These are phyloP conservation scores for Tephrocybe sp. DNA, from an alignment of 768 basidiomycete species.

Conservation along the genomic window DNA sequence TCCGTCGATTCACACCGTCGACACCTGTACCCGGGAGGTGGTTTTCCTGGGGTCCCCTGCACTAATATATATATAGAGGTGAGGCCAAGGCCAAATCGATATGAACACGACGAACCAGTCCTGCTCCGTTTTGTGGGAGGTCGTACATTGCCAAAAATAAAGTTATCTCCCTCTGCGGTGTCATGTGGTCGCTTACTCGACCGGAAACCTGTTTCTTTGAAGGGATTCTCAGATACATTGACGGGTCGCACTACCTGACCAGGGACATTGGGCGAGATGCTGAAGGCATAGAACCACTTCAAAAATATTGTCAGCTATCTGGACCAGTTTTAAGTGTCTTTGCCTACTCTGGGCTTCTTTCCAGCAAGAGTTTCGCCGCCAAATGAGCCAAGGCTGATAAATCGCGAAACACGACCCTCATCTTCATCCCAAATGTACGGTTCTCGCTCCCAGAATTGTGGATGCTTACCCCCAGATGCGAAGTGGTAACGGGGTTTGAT, in stretches of 20 bases:
- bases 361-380: slow-evolving; percentile 56
- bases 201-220: slow-evolving; percentile 38
- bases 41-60: slow-evolving; percentile 49
- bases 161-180: slow-evolving; percentile 53
- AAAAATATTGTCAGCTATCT: slow-evolving; percentile 5
- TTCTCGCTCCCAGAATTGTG: slow-evolving; percentile 93
- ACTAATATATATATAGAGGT: slow-evolving; percentile 18
- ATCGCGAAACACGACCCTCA: slow-evolving; percentile 64
- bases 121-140: slow-evolving; percentile 57
- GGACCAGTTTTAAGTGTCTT: not conserved
- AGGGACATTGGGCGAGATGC: slow-evolving; percentile 58
- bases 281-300: slow-evolving; percentile 98
- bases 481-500: slow-evolving; percentile 89
- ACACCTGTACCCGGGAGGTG: slow-evolving; percentile 74
- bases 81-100: not conserved
- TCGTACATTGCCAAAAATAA: slow-evolving; percentile 63
- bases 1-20: slow-evolving; percentile 73
- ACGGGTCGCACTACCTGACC: slow-evolving; percentile 43
- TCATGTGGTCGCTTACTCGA: slow-evolving; percentile 55
- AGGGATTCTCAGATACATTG: slow-evolving; percentile 74
- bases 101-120: slow-evolving; percentile 38
- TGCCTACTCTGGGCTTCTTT: slow-evolving; percentile 83
- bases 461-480: slow-evolving; percentile 57
- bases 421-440: slow-evolving; percentile 85
- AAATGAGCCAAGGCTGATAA: slow-evolving; percentile 87